A percentile compares a stretch with the other conserved stretches of the same genome.
Conservation (phyloP, 73 alveolate species). For the Breviolum minutum region DNA sequence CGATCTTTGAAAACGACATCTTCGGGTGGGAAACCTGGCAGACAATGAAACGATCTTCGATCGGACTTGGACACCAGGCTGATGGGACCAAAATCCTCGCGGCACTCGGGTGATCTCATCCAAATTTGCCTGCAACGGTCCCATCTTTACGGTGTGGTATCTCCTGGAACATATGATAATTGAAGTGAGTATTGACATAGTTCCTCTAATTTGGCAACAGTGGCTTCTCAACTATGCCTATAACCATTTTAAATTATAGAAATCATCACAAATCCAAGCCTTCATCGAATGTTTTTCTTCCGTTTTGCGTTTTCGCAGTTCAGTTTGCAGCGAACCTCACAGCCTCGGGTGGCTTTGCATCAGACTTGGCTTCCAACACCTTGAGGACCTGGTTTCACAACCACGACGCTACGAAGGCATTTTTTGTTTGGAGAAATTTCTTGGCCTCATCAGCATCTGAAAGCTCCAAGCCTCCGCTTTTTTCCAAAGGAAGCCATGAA, state of each 20-base stretch:
- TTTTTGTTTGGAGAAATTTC: neutral
- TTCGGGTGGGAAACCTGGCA: neutral
- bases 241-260: too few relatives aligned
- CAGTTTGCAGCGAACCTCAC: neutral
- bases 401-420: neutral
- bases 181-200: too few relatives aligned
- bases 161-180: too few relatives aligned
- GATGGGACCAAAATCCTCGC: slow-evolving; percentile 79
- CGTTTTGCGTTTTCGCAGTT: too few relatives aligned
- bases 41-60: neutral
- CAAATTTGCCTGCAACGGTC: slow-evolving; percentile 2
- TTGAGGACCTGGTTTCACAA: neutral
- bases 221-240: too few relatives aligned
- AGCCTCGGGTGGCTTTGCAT: neutral
- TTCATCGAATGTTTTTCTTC: too few relatives aligned
- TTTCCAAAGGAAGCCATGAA: too few relatives aligned
- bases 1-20: too few relatives aligned
- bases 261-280: too few relatives aligned
- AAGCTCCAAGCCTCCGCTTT: neutral
- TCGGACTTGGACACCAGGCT: slow-evolving; percentile 7
- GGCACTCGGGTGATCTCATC: slow-evolving; percentile 47
- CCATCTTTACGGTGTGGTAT: too few relatives aligned
- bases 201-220: too few relatives aligned
- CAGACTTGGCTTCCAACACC: slow-evolving; percentile 1
- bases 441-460: neutral